Evolutionary conservation across 2,329 filamentous ascomycete species (phyloP).

Genomic region (Penicillium hordei): DNA sequence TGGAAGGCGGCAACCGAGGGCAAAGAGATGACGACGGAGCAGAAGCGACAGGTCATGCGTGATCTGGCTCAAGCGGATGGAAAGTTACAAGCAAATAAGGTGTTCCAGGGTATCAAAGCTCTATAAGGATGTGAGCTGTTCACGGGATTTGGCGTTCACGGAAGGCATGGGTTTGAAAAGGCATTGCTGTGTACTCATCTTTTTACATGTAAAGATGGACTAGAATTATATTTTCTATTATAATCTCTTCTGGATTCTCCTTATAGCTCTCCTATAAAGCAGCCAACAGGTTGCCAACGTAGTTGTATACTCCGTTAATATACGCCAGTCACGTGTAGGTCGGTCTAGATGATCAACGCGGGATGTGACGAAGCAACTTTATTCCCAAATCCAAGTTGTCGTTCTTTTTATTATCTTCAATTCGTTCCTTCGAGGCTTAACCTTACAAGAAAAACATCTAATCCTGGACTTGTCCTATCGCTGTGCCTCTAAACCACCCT

Average conservation of each 20-base stretch:
- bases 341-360: conserved; percentile 21
- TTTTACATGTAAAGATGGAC: background rate
- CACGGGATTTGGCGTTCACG: conserved; percentile 17
- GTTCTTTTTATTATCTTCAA: background rate
- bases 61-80: conserved; percentile 75
- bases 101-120: conserved; percentile 51
- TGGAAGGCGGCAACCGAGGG: conserved; percentile 79
- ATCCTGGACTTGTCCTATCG: background rate
- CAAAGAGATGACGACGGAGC: conserved; percentile 61
- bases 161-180: conserved; percentile 5
- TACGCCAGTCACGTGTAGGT: conserved; percentile 19
- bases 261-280: background rate
- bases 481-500: background rate
- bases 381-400: background rate
- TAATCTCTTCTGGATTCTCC: background rate
- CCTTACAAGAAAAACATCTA: background rate
- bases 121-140: conserved; percentile 33
- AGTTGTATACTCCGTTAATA: background rate
- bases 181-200: conserved; percentile 8
- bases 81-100: conserved; percentile 58
- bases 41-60: conserved; percentile 76
- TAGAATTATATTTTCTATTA: background rate
- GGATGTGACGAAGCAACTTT: conserved; percentile 8
- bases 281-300: background rate
- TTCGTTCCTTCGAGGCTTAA: background rate